Evolutionary conservation across 1,139 yeast genomes (phyloP).

Genomic region (Kodamaea derodonti): DNA sequence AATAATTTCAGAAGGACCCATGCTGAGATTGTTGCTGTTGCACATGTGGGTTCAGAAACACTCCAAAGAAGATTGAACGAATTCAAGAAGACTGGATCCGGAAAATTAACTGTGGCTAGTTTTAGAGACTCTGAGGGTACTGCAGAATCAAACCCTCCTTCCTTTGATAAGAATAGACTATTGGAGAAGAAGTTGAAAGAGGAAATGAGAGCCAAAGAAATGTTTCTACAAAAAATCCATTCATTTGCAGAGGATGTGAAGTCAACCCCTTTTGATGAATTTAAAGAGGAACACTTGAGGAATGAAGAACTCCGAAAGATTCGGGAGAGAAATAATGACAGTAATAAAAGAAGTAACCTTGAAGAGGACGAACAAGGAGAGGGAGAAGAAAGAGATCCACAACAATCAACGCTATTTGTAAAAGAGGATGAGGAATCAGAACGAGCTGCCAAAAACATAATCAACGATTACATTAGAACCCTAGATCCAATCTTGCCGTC

Average conservation of each 20-base stretch:
- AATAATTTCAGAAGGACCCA: slow-evolving; percentile 89
- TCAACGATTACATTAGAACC: slow-evolving; percentile 3
- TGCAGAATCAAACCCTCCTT: slow-evolving; percentile 74
- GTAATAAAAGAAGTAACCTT: slow-evolving; percentile 39
- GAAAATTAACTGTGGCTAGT: slow-evolving; percentile 64
- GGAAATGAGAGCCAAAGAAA: slow-evolving; percentile 30
- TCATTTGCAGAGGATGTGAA: slow-evolving; percentile 1
- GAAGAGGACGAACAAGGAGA: slow-evolving; percentile 30
- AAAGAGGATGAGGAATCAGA: neutral
- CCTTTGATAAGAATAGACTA: slow-evolving; percentile 53
- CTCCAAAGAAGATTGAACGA: slow-evolving; percentile 86
- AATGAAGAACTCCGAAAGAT: slow-evolving; percentile 11
- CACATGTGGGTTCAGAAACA: slow-evolving; percentile 93
- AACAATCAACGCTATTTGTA: no score
- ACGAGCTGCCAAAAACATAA: slow-evolving; percentile 1
- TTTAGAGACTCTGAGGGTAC: slow-evolving; percentile 52
- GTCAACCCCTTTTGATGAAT: slow-evolving; percentile 1
- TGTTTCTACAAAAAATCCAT: slow-evolving; percentile 21
- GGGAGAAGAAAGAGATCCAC: neutral
- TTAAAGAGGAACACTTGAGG: neutral
- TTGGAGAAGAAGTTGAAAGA: slow-evolving; percentile 24
- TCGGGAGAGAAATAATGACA: slow-evolving; percentile 10
- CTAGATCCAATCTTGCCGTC: neutral
- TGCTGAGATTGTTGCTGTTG: slow-evolving; percentile 89
- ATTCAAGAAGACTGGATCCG: slow-evolving; percentile 75